Percentiles rank a stretch among this genome's conserved stretches.
These are phyloP conservation scores for Raddia distichophylla DNA, from an alignment of 176 grass and related monocot genomes.

Conservation along the genomic window DNA sequence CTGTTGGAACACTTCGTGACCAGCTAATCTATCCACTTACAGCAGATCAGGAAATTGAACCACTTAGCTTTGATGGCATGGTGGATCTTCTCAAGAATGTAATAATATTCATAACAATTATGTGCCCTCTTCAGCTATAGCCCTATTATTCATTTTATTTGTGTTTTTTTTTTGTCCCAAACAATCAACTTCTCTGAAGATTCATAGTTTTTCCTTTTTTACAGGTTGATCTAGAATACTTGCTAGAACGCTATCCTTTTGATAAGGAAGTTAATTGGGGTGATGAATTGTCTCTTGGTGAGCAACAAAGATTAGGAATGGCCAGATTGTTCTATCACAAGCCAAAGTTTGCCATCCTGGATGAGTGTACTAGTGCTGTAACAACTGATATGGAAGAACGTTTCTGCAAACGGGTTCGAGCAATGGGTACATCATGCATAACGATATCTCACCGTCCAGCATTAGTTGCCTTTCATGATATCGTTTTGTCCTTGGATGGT, in stretches of 20 bases:
- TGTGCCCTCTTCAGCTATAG: background rate
- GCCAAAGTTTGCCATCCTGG: conserved; percentile 97
- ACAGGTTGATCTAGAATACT: conserved; percentile 97
- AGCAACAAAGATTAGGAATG: conserved; percentile 99
- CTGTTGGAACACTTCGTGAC: conserved; percentile 90
- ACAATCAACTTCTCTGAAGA: conserved; percentile 15
- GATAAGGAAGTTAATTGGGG: conserved; percentile 98
- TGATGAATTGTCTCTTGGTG: conserved; percentile 91
- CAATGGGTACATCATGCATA: conserved; percentile 97
- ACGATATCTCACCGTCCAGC: conserved; percentile 97
- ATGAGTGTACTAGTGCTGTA: conserved; percentile 98
- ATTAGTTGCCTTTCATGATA: conserved; percentile 97
- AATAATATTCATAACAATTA: conserved; percentile 37
- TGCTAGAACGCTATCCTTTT: conserved; percentile 87
- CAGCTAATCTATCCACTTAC: conserved; percentile 96
- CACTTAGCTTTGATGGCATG: conserved; percentile 82
- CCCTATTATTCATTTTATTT: conserved; percentile 3
- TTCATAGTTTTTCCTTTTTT: conserved; percentile 39
- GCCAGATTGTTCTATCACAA: conserved; percentile 97
- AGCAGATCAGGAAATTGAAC: conserved; percentile 83
- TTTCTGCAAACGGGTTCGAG: conserved; percentile 83
- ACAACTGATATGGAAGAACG: conserved; percentile 99
- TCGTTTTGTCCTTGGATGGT: conserved; percentile 93
- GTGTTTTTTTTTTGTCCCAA: background rate
- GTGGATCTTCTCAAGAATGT: conserved; percentile 94